Conservation (phyloP, 257 asterid genomes). For the Lycium barbarum region DNA sequence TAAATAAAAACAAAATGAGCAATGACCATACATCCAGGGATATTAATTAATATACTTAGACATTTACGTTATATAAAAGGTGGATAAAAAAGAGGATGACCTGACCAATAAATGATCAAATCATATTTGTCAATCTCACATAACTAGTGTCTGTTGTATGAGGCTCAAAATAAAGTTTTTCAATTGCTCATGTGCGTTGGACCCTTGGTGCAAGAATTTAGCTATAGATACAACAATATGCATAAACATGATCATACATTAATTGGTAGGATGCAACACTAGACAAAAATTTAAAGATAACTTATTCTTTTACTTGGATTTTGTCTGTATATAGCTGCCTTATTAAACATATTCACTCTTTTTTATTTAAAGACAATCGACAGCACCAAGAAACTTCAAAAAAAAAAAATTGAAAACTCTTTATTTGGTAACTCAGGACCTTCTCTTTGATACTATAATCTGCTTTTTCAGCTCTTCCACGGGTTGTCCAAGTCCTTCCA, state of each 20-base stretch:
- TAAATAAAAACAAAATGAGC: too few relatives aligned
- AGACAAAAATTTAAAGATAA: not conserved
- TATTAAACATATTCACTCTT: not conserved
- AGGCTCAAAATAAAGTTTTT: too few relatives aligned
- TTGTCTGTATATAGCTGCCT: not conserved
- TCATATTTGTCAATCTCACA: too few relatives aligned
- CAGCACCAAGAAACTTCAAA: not conserved
- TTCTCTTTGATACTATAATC: not conserved
- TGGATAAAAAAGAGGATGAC: too few relatives aligned
- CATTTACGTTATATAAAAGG: too few relatives aligned
- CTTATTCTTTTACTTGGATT: not conserved
- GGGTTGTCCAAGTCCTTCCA: conserved; percentile 59
- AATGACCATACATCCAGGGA: too few relatives aligned
- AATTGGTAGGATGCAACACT: too few relatives aligned
- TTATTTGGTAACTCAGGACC: not conserved
- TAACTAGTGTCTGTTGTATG: too few relatives aligned
- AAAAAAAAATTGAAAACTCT: not conserved
- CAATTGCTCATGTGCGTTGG: too few relatives aligned
- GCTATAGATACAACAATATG: not conserved
- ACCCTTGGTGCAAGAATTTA: not conserved
- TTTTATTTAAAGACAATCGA: not conserved
- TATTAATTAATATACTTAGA: too few relatives aligned
- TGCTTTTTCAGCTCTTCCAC: conserved; percentile 55
- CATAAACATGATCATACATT: not conserved
- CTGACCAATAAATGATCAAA: too few relatives aligned